A percentile compares a stretch with the other conserved stretches of the same genome.
phyloP scores from a whole-genome alignment of 345 rosid species.

The Kandelia obovata region DNA sequence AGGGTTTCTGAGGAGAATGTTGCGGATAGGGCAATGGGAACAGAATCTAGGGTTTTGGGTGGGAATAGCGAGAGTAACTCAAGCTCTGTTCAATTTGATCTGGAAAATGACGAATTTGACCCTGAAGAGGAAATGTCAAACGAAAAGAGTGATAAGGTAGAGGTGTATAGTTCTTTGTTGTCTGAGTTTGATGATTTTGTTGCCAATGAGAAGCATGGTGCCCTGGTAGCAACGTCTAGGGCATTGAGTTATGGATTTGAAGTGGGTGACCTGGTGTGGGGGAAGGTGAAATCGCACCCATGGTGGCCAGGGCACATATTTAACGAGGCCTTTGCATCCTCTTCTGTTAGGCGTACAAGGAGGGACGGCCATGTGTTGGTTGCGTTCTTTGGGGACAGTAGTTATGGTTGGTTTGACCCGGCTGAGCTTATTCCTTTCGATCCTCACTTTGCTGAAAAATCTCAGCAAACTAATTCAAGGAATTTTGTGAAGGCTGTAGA shows the following conservation, averaged over 20 bases:
- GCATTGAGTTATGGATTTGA: slow-evolving; percentile 77
- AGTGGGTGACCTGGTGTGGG: slow-evolving; percentile 99
- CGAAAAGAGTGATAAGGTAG: slow-evolving; percentile 21
- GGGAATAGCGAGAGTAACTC: slow-evolving; percentile 15
- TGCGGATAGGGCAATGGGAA: slow-evolving; percentile 19
- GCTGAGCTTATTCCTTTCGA: slow-evolving; percentile 94
- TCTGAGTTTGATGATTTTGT: slow-evolving; percentile 90
- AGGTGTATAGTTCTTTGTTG: slow-evolving; percentile 53
- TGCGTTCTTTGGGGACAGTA: slow-evolving; percentile 96
- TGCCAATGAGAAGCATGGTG: slow-evolving; percentile 64
- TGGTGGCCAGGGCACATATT: slow-evolving; percentile 99
- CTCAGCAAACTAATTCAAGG: slow-evolving; percentile 60
- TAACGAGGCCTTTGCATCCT: slow-evolving; percentile 74
- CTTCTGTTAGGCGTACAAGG: slow-evolving; percentile 78
- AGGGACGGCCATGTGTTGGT: slow-evolving; percentile 82
- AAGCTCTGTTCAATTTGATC: slow-evolving; percentile 24
- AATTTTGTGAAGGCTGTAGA: slow-evolving; percentile 81
- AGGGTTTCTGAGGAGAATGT: slow-evolving; percentile 15
- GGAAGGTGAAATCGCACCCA: slow-evolving; percentile 97
- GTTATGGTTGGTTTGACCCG: slow-evolving; percentile 99
- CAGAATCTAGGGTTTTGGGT: slow-evolving; percentile 21
- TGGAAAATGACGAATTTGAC: slow-evolving; percentile 25
- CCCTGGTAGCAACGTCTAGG: slow-evolving; percentile 54
- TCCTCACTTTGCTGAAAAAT: slow-evolving; percentile 58
- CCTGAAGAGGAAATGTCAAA: slow-evolving; percentile 1